Percentiles rank a stretch among this genome's conserved stretches.
These are phyloP conservation scores for Tagetes patula DNA, from an alignment of 129 eudicot species.

Conservation along the genomic window DNA sequence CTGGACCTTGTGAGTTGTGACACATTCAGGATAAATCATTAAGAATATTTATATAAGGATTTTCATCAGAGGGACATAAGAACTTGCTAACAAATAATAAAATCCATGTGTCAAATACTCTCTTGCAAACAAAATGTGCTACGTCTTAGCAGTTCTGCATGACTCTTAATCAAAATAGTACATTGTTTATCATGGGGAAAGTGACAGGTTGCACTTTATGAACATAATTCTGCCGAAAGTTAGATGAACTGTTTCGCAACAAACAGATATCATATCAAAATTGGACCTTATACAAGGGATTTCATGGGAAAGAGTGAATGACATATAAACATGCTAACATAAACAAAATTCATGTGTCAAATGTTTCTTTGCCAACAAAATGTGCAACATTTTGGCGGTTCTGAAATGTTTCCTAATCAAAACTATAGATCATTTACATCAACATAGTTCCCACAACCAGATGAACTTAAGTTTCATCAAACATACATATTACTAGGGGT, in stretches of 20 bases:
- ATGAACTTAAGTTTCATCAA: no score
- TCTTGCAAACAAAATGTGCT: slow-evolving; percentile 10
- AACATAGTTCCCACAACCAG: no score
- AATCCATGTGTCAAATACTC: background rate
- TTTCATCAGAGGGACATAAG: background rate
- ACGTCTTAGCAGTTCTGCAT: slow-evolving; percentile 1
- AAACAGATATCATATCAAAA: no score
- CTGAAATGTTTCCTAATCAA: no score
- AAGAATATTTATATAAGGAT: background rate
- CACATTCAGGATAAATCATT: background rate
- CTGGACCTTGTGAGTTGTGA: background rate
- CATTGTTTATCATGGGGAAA: background rate
- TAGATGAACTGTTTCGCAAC: no score
- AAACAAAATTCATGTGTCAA: no score
- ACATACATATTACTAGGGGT: no score
- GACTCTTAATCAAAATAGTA: background rate
- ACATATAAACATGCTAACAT: no score
- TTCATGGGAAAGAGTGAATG: no score
- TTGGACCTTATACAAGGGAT: no score
- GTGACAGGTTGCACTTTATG: background rate
- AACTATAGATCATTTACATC: no score
- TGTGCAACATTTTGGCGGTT: no score
- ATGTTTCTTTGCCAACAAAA: background rate
- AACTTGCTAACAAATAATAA: slow-evolving; percentile 1
- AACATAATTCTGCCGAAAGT: background rate